Conservation (phyloP, 495 filamentous ascomycete species). For the Penicillium chermesinum region DNA sequence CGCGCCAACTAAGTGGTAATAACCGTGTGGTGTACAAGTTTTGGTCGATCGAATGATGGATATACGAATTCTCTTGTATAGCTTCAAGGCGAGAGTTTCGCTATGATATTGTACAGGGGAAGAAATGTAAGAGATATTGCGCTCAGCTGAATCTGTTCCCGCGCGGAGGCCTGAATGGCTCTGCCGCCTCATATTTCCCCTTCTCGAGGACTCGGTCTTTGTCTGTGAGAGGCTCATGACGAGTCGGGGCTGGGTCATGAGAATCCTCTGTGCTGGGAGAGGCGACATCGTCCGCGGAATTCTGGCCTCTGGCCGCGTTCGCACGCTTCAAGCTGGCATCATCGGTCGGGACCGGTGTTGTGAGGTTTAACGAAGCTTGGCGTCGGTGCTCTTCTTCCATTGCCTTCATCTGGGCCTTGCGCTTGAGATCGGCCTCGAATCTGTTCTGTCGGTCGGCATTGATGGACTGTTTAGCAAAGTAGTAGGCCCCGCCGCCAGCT, state of each 20-base stretch:
- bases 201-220: slow-evolving; percentile 65
- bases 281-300: slow-evolving; percentile 50
- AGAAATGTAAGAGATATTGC: slow-evolving; percentile 15
- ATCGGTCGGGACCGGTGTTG: slow-evolving; percentile 17
- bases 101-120: slow-evolving; percentile 4
- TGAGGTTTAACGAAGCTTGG: slow-evolving; percentile 13
- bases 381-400: slow-evolving; percentile 52
- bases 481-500: slow-evolving; percentile 91
- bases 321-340: slow-evolving; percentile 31
- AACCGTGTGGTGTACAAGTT: not conserved
- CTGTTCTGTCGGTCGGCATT: slow-evolving; percentile 76
- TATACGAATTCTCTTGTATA: no score
- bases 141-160: slow-evolving; percentile 76
- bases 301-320: slow-evolving; percentile 32
- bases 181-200: slow-evolving; percentile 81
- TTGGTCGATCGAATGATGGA: not conserved
- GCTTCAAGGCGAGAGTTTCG: not conserved
- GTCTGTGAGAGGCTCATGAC: slow-evolving; percentile 74
- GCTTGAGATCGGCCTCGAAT: slow-evolving; percentile 61
- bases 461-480: slow-evolving; percentile 91
- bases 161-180: slow-evolving; percentile 66
- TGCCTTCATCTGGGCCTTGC: slow-evolving; percentile 55
- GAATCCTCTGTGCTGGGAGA: slow-evolving; percentile 78
- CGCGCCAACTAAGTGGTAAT: no score
- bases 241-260: slow-evolving; percentile 78